Conservation (phyloP, 345 rosid species). For the Pseudoturritis turrita region DNA sequence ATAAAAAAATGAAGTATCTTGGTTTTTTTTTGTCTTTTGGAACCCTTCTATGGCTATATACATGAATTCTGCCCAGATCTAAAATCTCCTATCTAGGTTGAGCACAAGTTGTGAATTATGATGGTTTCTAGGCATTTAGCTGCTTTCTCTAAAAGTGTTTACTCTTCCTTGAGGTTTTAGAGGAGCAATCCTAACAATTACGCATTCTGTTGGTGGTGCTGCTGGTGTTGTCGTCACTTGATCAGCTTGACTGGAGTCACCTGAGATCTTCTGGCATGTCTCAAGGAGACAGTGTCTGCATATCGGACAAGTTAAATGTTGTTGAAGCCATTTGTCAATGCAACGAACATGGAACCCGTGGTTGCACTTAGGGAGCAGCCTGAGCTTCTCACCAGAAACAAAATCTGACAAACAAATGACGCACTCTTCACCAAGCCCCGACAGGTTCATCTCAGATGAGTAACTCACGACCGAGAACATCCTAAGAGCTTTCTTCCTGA, state of each 20-base stretch:
- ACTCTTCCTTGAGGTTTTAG: slow-evolving; percentile 36
- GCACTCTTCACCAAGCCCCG: slow-evolving; percentile 50
- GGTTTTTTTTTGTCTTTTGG: neutral
- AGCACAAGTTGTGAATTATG: slow-evolving; percentile 9
- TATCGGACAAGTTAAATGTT: slow-evolving; percentile 47
- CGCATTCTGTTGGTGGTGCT: slow-evolving; percentile 13
- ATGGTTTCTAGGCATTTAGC: neutral
- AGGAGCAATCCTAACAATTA: slow-evolving; percentile 21
- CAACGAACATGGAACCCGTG: slow-evolving; percentile 50
- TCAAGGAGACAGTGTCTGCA: slow-evolving; percentile 49
- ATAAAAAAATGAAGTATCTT: neutral
- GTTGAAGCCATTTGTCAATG: slow-evolving; percentile 50
- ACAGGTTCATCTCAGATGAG: slow-evolving; percentile 35
- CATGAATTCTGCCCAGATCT: neutral
- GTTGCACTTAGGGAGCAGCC: slow-evolving; percentile 48
- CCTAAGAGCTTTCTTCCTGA: slow-evolving; percentile 39
- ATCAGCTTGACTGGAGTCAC: slow-evolving; percentile 4
- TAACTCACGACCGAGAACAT: slow-evolving; percentile 46
- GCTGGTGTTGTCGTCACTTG: neutral
- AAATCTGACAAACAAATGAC: slow-evolving; percentile 52
- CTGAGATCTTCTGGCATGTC: slow-evolving; percentile 33
- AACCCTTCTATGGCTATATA: neutral
- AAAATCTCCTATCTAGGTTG: neutral
- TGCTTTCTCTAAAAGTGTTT: slow-evolving; percentile 21
- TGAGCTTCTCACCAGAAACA: slow-evolving; percentile 34